A percentile compares a stretch with the other conserved stretches of the same genome.
phyloP scores from a whole-genome alignment of 2,329 filamentous ascomycete genomes.

The Fonsecaea monophora region DNA sequence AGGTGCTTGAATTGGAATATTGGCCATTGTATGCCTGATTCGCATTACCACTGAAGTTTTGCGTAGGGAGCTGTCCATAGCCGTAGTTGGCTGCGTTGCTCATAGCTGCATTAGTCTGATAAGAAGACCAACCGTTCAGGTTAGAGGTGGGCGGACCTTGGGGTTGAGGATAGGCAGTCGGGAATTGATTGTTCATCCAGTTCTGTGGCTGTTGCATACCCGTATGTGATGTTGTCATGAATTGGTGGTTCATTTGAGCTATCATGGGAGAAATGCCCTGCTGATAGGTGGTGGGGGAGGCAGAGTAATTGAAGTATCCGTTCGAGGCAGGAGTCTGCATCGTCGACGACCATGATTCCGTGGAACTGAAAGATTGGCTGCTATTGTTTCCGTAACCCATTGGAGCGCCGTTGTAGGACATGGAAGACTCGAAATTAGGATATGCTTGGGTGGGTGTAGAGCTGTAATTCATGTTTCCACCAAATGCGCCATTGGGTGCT shows the following conservation, averaged over 20 bases:
- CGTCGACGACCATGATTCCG: slow-evolving; percentile 31
- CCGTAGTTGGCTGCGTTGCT: slow-evolving; percentile 65
- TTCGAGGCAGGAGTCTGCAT: slow-evolving; percentile 21
- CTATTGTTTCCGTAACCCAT: slow-evolving; percentile 23
- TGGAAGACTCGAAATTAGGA: slow-evolving; percentile 34
- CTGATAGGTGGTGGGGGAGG: slow-evolving; percentile 26
- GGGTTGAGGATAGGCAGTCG: slow-evolving; percentile 49
- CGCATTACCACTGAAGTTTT: slow-evolving; percentile 67
- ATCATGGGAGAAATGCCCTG: slow-evolving; percentile 30
- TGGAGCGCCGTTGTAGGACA: slow-evolving; percentile 25
- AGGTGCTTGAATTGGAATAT: slow-evolving; percentile 85
- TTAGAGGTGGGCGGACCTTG: slow-evolving; percentile 46
- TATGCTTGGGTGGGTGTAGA: slow-evolving; percentile 37
- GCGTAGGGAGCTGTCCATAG: slow-evolving; percentile 77
- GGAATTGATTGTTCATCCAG: slow-evolving; percentile 48
- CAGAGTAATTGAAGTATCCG: slow-evolving; percentile 32
- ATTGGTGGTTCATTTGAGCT: slow-evolving; percentile 35
- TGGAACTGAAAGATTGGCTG: slow-evolving; percentile 22
- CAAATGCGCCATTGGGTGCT: slow-evolving; percentile 24
- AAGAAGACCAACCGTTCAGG: slow-evolving; percentile 40
- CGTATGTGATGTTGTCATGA: slow-evolving; percentile 43
- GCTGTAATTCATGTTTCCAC: slow-evolving; percentile 34
- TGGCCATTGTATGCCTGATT: slow-evolving; percentile 51
- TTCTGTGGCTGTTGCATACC: slow-evolving; percentile 41
- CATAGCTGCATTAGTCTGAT: slow-evolving; percentile 22